Conservation (phyloP, 2,329 filamentous ascomycete genomes). For the Orbilia javanica region DNA sequence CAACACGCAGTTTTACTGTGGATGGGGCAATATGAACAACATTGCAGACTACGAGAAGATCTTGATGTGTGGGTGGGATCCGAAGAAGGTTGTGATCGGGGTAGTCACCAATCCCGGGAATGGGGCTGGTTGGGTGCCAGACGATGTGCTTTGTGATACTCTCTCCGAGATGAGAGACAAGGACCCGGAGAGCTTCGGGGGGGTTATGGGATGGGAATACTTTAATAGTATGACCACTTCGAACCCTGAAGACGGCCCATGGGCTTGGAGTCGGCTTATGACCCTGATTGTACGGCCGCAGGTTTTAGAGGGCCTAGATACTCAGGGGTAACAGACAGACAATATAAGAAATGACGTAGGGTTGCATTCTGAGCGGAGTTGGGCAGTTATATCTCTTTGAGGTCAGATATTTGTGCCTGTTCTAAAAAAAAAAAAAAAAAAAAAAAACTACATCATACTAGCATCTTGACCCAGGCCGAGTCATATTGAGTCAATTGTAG, state of each 20-base stretch:
- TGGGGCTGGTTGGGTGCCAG: slow-evolving; percentile 75
- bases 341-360: neutral
- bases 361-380: slow-evolving; percentile 28
- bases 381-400: neutral
- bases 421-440: no score
- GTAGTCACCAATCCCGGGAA: slow-evolving; percentile 83
- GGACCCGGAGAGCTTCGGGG: slow-evolving; percentile 71
- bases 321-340: neutral
- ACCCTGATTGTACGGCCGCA: slow-evolving; percentile 64
- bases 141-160: slow-evolving; percentile 68
- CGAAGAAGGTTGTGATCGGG: slow-evolving; percentile 81
- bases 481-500: neutral
- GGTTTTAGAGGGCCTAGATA: neutral
- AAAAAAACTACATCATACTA: no score
- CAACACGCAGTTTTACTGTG: slow-evolving; percentile 93
- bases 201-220: slow-evolving; percentile 96
- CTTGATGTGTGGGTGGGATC: slow-evolving; percentile 76
- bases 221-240: slow-evolving; percentile 72
- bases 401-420: neutral
- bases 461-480: neutral
- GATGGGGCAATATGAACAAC: slow-evolving; percentile 75
- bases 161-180: slow-evolving; percentile 43
- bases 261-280: slow-evolving; percentile 72
- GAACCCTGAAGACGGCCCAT: slow-evolving; percentile 63
- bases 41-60: slow-evolving; percentile 70